Base-by-base conservation (phyloP, 495 filamentous ascomycete genomes). In the Xylaria scruposa region DNA sequence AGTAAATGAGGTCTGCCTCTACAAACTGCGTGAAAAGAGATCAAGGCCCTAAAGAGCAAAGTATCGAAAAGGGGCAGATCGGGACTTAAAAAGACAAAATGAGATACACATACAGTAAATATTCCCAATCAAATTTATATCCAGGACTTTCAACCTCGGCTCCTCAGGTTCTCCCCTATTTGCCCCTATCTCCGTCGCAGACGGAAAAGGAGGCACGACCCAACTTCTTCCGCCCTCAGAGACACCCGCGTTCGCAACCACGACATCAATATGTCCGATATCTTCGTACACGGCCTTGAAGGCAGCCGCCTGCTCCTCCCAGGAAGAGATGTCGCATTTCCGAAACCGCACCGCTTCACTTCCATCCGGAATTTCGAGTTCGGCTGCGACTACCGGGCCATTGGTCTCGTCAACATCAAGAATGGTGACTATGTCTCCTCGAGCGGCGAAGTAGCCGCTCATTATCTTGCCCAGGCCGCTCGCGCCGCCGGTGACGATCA, bases 161-260 rank as follows among this genome's bases (percentile, higher is more conserved):
- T 83, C 82, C 6, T 72, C 68, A 0, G 82, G 85, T 29, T 75
- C 75, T 10, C 76, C 81, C 46, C 81, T 80, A 36, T 73, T 76
- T 21, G 79, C 76, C n/a, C 82, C 61, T 21, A 2, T 13, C 8
- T 10, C 58, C 58, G 33, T n/a, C 29, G 31, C 31, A 3, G 26
- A 8, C 33, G 13, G 31, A 56, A 19, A 58, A 10, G 76, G 72
- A 12, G 76, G 72, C 15, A 79, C 73, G 3, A 79, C 56, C 21
- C 77, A 79, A 15, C 76, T 79, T 4, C 49, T 75, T 2, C 84
- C 83, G 31, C 81, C 79, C 75, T 88, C 86, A 0, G 82, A 82
- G 31, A 90, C 81, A 3, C 88, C 88, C 0, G 88, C 87, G 74
- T 89, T 89, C 21, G 87, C 87, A 72, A 89, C 83, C 3, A 88